phyloP scores from a whole-genome alignment of 257 asterid genomes.

The Przewalskia tangutica region DNA sequence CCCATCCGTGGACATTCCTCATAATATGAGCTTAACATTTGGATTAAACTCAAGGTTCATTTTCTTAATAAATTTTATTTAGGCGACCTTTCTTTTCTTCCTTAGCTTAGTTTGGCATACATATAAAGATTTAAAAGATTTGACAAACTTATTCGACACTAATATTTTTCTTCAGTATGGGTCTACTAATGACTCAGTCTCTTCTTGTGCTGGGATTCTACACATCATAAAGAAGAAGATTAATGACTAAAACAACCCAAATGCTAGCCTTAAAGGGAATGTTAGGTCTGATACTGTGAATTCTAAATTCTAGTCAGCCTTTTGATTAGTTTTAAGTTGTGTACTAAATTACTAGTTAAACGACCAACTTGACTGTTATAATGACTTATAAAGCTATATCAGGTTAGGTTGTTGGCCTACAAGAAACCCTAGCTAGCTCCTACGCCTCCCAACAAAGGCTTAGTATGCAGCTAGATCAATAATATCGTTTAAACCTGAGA shows the following conservation, averaged over 20 bases:
- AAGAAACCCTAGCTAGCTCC: not conserved
- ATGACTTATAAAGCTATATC: not conserved
- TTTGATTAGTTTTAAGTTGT: not conserved
- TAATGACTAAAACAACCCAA: not conserved
- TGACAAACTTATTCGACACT: no score
- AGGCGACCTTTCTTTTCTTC: no score
- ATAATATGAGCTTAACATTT: no score
- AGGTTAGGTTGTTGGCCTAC: not conserved
- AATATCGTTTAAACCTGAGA: no score
- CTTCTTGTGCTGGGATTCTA: not conserved
- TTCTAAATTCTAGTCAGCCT: not conserved
- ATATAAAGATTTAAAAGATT: no score
- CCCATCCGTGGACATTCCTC: no score
- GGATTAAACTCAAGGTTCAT: no score
- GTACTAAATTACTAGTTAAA: not conserved
- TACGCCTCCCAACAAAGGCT: not conserved
- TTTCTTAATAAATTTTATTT: no score
- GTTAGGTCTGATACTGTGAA: not conserved
- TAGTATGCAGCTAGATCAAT: not conserved
- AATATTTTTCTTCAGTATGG: no score
- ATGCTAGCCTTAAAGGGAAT: not conserved
- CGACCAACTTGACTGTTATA: not conserved
- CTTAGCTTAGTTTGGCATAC: no score
- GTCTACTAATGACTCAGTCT: not conserved
- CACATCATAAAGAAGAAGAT: not conserved